Conservation (phyloP, 2,329 filamentous ascomycete genomes). For the Beauveria pseudobassiana region DNA sequence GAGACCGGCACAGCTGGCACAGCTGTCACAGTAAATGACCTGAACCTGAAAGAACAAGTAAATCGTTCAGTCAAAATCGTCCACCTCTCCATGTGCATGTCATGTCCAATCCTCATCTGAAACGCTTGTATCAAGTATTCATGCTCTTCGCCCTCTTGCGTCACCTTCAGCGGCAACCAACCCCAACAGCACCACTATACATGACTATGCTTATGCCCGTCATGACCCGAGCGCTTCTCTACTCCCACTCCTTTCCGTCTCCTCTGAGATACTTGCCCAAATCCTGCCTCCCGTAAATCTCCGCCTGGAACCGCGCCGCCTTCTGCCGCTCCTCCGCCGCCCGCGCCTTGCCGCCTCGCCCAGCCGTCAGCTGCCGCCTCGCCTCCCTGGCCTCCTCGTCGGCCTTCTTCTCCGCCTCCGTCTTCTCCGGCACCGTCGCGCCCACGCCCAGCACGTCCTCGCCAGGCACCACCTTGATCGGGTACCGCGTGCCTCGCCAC, state of each 20-base stretch:
- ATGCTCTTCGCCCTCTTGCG: not conserved
- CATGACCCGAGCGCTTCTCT: not conserved
- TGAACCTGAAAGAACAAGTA: too few species aligned
- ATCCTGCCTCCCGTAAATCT: slow-evolving; percentile 71
- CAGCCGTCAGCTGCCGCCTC: slow-evolving; percentile 53
- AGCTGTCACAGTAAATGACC: too few species aligned
- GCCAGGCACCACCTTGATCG: slow-evolving; percentile 66
- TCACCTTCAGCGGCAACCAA: not conserved
- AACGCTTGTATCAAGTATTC: not conserved
- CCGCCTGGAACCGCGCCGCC: slow-evolving; percentile 54
- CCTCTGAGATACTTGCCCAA: slow-evolving; percentile 64
- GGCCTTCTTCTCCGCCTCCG: slow-evolving; percentile 32
- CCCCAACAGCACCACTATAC: not conserved
- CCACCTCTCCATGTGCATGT: not conserved
- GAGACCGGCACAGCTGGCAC: too few species aligned
- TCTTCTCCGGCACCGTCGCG: slow-evolving; percentile 33
- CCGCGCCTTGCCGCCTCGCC: slow-evolving; percentile 53
- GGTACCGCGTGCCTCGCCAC: slow-evolving; percentile 58
- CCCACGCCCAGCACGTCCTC: slow-evolving; percentile 70
- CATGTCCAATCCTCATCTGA: not conserved
- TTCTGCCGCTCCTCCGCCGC: slow-evolving; percentile 55
- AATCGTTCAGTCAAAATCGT: too few species aligned
- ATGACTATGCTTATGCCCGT: not conserved
- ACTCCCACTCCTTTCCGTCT: slow-evolving; percentile 19
- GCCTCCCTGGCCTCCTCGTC: slow-evolving; percentile 35